Evolutionary conservation across 2,329 filamentous ascomycete species (phyloP).

Genomic region (Plenodomus lindquistii): DNA sequence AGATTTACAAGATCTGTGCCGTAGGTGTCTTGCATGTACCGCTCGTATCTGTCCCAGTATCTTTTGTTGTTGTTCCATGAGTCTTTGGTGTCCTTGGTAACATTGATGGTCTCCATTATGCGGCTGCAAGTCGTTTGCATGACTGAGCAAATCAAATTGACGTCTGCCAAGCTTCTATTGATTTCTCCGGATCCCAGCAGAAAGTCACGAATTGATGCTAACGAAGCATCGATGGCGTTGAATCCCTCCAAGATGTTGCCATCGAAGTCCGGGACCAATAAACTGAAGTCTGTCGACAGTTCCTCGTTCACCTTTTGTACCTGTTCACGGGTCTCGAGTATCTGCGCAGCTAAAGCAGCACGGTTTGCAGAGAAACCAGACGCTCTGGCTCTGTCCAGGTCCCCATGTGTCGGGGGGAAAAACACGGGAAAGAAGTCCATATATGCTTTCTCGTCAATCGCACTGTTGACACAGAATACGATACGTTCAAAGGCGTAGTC

Average conservation of each 20-base stretch:
- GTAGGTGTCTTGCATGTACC: constrained; percentile 20
- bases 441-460: constrained; percentile 33
- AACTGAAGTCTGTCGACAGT: constrained; percentile 15
- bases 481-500: constrained; percentile 30
- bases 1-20: constrained; percentile 19
- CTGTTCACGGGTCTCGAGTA: constrained; percentile 22
- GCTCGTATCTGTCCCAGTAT: constrained; percentile 34
- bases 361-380: constrained; percentile 11
- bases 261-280: constrained; percentile 20
- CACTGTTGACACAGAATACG: constrained; percentile 34
- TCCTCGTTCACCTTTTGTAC: constrained; percentile 18
- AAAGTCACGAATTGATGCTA: constrained; percentile 19
- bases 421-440: constrained; percentile 34
- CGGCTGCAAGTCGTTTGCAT: constrained; percentile 25
- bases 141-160: constrained; percentile 31
- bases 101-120: constrained; percentile 25
- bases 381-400: constrained; percentile 25
- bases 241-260: constrained; percentile 18
- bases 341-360: constrained; percentile 14
- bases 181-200: constrained; percentile 14
- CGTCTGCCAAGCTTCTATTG: constrained; percentile 11
- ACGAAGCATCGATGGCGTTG: constrained; percentile 12
- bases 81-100: constrained; percentile 17
- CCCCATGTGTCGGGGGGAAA: constrained; percentile 39
- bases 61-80: constrained; percentile 3